Evolutionary conservation across 116 monocot genomes (phyloP), one percentile per base, ranked within the genome.

Genomic region (Iris pallida): DNA sequence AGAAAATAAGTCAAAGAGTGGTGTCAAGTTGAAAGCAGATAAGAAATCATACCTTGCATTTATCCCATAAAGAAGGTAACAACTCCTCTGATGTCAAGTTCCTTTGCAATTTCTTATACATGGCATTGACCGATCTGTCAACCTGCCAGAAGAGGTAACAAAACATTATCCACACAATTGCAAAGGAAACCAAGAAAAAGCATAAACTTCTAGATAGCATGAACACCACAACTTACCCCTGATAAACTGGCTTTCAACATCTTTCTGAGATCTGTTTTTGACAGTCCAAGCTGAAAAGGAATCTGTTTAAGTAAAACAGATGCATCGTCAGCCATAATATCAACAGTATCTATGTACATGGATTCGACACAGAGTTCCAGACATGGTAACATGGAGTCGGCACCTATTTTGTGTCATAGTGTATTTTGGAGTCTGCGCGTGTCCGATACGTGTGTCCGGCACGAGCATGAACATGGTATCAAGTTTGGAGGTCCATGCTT

Each of bases 1-100:
- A 30, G 30, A 30, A 30, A 30, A 0, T 30, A 30, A 30, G 30
- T 30, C 30, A 30, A 30, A 30, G 30, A 30, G 30, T 30, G 30
- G 3, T 30, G 30, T 30, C 30, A 30, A 51, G 13, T 13, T 51
- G 1, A 51, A 13, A 51, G 7, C 0, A 51, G 49, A 51, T 56
- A 6, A 68, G 44, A 20, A 68, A 44, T 1, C 16, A 57, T 73
- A 95, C 94, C 88, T 95, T 90, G 90, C 94, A 95, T 72, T 90
- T 95, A 55, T 88, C 87, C 94, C 94, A 95, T 53, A 95, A 76
- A 40, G 94, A 95, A 70, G 94, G 90, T 15, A 95, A 79, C 75
- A 95, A 61, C 64, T 95, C 94, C 47, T 95, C 94, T 20, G 94
- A 83, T 20, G 85, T 88, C 45, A 95, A 71, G 16, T 83, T 95